Evolutionary conservation across 495 filamentous ascomycete species (phyloP), one percentile per base, ranked within the genome.

Genomic region (Annulohypoxylon moriforme): DNA sequence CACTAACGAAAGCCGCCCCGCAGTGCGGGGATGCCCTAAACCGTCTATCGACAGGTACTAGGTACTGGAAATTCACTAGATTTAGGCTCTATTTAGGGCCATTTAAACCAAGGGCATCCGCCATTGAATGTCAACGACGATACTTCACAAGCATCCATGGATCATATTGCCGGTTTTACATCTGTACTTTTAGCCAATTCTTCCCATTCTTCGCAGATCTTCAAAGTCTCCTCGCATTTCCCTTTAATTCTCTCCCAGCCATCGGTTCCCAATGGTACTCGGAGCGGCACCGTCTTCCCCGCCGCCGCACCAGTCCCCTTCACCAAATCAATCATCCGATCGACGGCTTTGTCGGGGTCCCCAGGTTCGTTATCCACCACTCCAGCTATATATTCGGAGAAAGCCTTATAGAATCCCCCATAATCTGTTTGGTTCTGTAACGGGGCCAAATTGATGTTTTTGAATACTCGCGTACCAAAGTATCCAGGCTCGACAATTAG

Each of bases 211-310:
- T 69, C 44, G 22, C 74, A 75, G 6, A 74, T 68, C 55, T 71
- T 73, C 31, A 73, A 14, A 25, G 53, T 76, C 4, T 52, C 65
- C 14, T 71, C 71, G 14, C 72, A 68, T 31, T 81, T 80, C 25
- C 38, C 47, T 76, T 78, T 81, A 9, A 81, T 58, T 53, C 79
- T 53, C 2, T 62, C 72, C 78, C 80, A 85, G 11, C 79, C 73
- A 59, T 83, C 82, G 14, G 64, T 78, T 7, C 86, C 85, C 5
- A 87, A 68, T 7, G 85, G 83, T 34, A 85, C 68, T 9, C 81
- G 69, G 11, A 87, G 66, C n/a, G 85, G 84, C 2, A 86, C 75
- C 2, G 62, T 67, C 47, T 77, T 75, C 10, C 76, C 80, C 56
- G 75, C 64, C 36, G 62, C 74, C 18, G 82, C 77, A 42, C 79